Conservation (phyloP, 331 rosid species). For the Pyracantha coccinea region DNA sequence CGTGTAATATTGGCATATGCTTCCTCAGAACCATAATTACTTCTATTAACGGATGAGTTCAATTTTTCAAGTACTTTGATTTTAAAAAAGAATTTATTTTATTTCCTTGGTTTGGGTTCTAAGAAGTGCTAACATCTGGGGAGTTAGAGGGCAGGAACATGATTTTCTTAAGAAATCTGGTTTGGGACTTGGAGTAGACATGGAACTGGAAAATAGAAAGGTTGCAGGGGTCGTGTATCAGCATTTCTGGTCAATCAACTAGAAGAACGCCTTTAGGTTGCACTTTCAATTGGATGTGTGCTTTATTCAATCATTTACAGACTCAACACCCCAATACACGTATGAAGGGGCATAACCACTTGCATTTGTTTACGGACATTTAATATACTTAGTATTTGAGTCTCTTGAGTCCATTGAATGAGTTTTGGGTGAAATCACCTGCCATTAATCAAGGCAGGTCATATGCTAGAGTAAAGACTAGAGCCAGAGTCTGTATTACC, state of each 20-base stretch:
- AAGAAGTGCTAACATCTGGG: neutral
- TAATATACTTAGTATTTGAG: neutral
- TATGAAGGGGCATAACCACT: neutral
- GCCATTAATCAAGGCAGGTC: neutral
- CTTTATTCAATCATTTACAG: neutral
- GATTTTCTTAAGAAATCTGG: neutral
- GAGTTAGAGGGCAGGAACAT: neutral
- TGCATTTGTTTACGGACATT: neutral
- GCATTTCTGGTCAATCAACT: neutral
- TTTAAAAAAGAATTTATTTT: neutral
- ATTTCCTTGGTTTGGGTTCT: neutral
- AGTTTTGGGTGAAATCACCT: neutral
- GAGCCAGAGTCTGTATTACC: neutral
- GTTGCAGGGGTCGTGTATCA: neutral
- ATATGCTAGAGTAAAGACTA: neutral
- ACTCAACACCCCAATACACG: neutral
- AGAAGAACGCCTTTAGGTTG: neutral
- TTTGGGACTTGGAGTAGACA: neutral
- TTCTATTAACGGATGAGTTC: neutral
- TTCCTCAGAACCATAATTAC: neutral
- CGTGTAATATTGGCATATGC: neutral
- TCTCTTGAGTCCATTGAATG: neutral
- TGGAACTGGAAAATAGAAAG: neutral
- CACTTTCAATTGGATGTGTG: neutral
- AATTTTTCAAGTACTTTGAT: neutral